Conservation (phyloP, 345 rosid species). For the Lumnitzera littorea region DNA sequence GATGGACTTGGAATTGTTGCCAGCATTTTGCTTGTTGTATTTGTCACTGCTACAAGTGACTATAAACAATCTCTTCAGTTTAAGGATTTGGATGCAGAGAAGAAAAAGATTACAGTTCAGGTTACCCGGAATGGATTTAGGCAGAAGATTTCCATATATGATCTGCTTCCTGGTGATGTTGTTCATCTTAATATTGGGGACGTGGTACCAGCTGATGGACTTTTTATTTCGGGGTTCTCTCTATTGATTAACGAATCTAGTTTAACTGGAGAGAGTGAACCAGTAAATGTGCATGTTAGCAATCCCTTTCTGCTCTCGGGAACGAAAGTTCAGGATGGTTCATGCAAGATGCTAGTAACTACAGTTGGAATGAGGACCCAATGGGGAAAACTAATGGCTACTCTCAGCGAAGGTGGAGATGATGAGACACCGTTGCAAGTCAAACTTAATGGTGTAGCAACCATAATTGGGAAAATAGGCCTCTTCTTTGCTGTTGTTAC, state of each 20-base stretch:
- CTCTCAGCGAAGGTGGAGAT: conserved; percentile 63
- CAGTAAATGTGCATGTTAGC: conserved; percentile 25
- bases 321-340: conserved; percentile 65
- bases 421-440: conserved; percentile 90
- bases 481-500: conserved; percentile 67
- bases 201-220: conserved; percentile 78
- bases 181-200: conserved; percentile 70
- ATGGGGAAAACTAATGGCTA: conserved; percentile 86
- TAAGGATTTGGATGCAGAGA: conserved; percentile 59
- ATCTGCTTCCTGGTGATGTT: conserved; percentile 69
- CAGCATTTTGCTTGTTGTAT: conserved; percentile 58
- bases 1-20: conserved; percentile 73
- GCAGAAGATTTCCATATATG: conserved; percentile 55
- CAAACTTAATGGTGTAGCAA: conserved; percentile 75
- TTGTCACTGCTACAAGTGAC: conserved; percentile 68
- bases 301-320: conserved; percentile 75
- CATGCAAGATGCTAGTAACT: conserved; percentile 80
- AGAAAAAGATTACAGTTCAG: conserved; percentile 50
- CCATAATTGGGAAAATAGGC: conserved; percentile 73
- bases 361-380: conserved; percentile 88
- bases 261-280: conserved; percentile 69
- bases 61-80: conserved; percentile 63
- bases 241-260: conserved; percentile 62
- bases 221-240: conserved; percentile 49
- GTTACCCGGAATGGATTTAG: conserved; percentile 51